Conservation (phyloP, 331 rosid genomes). For the Dryas integrifolia region DNA sequence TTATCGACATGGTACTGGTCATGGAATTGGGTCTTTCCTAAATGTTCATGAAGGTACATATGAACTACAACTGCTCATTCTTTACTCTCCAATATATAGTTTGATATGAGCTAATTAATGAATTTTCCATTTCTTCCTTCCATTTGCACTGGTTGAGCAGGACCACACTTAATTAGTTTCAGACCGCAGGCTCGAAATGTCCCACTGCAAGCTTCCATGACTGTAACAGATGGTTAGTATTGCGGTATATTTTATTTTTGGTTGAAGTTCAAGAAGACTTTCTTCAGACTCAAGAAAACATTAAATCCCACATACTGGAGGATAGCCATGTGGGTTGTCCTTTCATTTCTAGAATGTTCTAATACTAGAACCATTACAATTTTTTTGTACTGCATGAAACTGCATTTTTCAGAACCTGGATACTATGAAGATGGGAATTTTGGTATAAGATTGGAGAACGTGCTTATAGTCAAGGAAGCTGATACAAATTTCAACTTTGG, state of each 20-base stretch:
- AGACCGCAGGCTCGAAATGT: constrained; percentile 85
- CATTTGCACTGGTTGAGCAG: constrained; percentile 42
- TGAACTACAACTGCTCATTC: constrained; percentile 24
- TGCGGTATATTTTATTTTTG: not conserved
- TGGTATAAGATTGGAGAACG: constrained; percentile 97
- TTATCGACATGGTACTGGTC: constrained; percentile 99
- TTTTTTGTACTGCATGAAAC: constrained; percentile 11
- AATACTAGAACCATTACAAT: not conserved
- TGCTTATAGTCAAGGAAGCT: constrained; percentile 79
- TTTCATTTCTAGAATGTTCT: not conserved
- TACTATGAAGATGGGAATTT: constrained; percentile 89
- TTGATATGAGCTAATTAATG: constrained; percentile 2
- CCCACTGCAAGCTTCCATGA: constrained; percentile 86
- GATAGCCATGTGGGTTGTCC: not conserved
- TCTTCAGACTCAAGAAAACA: not conserved
- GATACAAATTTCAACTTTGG: constrained; percentile 80
- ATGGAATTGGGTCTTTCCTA: constrained; percentile 95
- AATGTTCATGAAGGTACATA: constrained; percentile 91
- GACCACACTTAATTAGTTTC: constrained; percentile 96
- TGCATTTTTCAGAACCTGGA: constrained; percentile 77
- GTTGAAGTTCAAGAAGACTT: not conserved
- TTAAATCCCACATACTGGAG: not conserved
- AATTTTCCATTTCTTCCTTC: not conserved
- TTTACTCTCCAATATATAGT: constrained; percentile 14
- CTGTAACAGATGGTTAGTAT: constrained; percentile 89